These are phyloP conservation scores for Neolentinus lepideus DNA, from an alignment of 1,284 basidiomycete genomes.

Conservation along the genomic window DNA sequence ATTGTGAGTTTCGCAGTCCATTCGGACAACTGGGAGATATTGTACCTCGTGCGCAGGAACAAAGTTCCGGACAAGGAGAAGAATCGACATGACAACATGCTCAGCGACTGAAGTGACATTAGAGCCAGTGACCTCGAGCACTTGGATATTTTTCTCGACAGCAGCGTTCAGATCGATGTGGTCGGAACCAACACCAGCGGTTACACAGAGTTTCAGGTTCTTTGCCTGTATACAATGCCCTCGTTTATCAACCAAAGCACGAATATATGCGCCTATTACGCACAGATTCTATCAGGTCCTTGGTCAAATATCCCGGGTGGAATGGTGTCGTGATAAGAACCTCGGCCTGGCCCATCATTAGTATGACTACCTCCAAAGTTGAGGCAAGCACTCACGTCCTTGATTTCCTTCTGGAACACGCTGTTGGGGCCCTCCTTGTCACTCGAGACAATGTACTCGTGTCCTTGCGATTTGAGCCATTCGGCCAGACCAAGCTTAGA, in stretches of 20 bases:
- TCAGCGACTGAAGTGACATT: constrained; percentile 90
- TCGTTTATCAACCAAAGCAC: not conserved
- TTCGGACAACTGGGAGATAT: not conserved
- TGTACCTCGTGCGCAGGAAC: constrained; percentile 63
- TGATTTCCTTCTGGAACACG: constrained; percentile 84
- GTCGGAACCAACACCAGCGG: constrained; percentile 93
- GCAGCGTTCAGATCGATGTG: constrained; percentile 90
- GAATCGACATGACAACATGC: constrained; percentile 82
- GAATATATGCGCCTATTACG: not conserved
- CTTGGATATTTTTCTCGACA: constrained; percentile 76
- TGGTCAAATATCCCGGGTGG: constrained; percentile 87
- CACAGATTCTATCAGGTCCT: constrained; percentile 67
- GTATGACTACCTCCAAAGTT: not conserved
- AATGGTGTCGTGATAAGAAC: constrained; percentile 89
- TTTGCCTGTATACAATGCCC: constrained; percentile 48
- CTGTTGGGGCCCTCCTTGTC: constrained; percentile 86
- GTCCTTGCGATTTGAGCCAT: constrained; percentile 72
- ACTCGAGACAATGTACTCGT: constrained; percentile 73
- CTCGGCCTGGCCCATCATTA: constrained; percentile 37
- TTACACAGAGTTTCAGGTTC: constrained; percentile 90
- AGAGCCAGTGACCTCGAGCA: constrained; percentile 53
- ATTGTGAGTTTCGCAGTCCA: not conserved
- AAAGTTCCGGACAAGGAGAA: constrained; percentile 85
- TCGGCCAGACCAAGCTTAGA: constrained; percentile 62
- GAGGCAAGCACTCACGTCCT: constrained; percentile 49